Evolutionary conservation across 352 stramenopile genomes (phyloP).

Genomic region (Phytopythium oedochilum): DNA sequence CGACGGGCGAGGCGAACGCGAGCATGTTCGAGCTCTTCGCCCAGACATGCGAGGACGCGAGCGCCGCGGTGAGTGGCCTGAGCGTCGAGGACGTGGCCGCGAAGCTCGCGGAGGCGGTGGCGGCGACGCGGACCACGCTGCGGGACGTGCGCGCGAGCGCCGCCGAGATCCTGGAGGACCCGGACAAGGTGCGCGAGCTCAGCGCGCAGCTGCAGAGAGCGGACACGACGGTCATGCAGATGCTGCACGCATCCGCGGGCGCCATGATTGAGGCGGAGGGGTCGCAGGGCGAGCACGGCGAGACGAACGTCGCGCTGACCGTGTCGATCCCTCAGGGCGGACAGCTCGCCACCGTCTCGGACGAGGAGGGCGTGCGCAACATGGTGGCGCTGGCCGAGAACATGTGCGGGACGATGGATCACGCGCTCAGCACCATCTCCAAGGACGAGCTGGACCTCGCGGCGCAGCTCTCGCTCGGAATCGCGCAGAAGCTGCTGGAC

Average conservation of each 20-base stretch:
- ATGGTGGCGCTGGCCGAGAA: conserved; percentile 71
- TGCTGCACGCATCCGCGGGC: conserved; percentile 20
- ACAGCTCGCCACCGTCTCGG: conserved; percentile 7
- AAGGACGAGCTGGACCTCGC: conserved; percentile 64
- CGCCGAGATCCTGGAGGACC: conserved; percentile 52
- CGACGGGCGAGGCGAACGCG: conserved; percentile 19
- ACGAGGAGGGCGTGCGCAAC: conserved; percentile 69
- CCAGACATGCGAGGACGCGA: conserved; percentile 59
- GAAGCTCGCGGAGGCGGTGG: conserved; percentile 46
- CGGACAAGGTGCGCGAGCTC: conserved; percentile 52
- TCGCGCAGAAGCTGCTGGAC: conserved; percentile 69
- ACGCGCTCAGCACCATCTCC: conserved; percentile 68
- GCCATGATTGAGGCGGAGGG: conserved; percentile 13
- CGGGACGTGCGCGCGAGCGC: conserved; percentile 52
- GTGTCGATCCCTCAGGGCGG: conserved; percentile 13
- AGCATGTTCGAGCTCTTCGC: conserved; percentile 66
- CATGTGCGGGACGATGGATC: conserved; percentile 73
- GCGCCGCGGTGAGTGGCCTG: conserved; percentile 41
- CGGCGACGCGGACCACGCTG: conserved; percentile 59
- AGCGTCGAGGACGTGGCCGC: conserved; percentile 47
- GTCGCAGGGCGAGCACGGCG: not conserved
- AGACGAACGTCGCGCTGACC: not conserved
- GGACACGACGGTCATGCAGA: conserved; percentile 40
- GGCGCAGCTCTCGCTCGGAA: conserved; percentile 64
- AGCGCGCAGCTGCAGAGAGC: conserved; percentile 48